Conservation (phyloP, 140 eudicot species). For the Oenanthe javanica region DNA sequence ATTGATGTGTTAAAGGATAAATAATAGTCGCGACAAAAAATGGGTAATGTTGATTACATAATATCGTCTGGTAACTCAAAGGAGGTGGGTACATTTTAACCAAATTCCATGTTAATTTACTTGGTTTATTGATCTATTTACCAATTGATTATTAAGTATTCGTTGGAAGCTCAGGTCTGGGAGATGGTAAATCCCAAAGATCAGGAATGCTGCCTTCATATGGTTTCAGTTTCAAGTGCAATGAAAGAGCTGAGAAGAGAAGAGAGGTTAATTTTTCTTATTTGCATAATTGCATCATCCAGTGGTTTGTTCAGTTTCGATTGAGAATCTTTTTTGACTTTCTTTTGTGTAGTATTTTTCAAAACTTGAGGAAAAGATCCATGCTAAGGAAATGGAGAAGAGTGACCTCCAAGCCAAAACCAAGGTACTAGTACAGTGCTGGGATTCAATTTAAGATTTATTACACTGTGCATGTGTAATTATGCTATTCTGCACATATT, state of each 20-base stretch:
- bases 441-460: background rate
- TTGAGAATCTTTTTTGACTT: background rate
- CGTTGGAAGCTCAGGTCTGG: constrained; percentile 63
- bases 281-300: background rate
- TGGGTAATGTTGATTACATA: background rate
- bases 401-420: constrained; percentile 61
- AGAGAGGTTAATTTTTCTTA: constrained; percentile 55
- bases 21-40: background rate
- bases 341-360: constrained; percentile 52
- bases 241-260: constrained; percentile 93
- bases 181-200: constrained; percentile 59
- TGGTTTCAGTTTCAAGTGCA: constrained; percentile 70
- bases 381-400: constrained; percentile 74
- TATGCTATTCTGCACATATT: background rate
- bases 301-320: background rate
- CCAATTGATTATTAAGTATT: constrained; percentile 40
- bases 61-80: background rate
- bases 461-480: background rate
- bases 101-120: background rate
- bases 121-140: background rate
- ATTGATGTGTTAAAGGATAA: background rate
- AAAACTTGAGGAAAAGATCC: constrained; percentile 85
- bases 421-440: constrained; percentile 37
- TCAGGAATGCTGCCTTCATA: constrained; percentile 73
- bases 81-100: constrained; percentile 4